A percentile compares a stretch with the other conserved stretches of the same genome.
Evolutionary conservation across 2,329 filamentous ascomycete species (phyloP).

Genomic region (Xylaria sp.): DNA sequence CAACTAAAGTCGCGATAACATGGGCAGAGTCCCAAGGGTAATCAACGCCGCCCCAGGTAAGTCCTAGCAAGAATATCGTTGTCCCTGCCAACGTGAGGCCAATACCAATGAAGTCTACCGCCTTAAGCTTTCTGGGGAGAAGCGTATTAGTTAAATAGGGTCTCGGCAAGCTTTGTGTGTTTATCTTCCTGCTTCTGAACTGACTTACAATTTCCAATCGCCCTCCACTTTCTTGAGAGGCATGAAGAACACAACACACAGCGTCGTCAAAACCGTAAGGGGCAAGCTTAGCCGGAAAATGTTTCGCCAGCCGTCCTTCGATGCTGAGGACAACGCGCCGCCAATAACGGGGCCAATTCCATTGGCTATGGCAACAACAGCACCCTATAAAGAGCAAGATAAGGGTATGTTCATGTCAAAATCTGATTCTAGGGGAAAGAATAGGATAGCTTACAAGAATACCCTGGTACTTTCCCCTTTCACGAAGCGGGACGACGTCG

Average conservation of each 20-base stretch:
- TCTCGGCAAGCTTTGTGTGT: neutral
- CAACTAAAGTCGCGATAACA: constrained; percentile 63
- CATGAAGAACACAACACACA: constrained; percentile 64
- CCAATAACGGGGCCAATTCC: constrained; percentile 54
- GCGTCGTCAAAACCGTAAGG: constrained; percentile 58
- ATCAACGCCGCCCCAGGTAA: neutral
- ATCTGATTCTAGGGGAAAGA: neutral
- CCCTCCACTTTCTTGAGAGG: constrained; percentile 64
- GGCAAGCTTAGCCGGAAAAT: constrained; percentile 66
- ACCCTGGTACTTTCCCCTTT: neutral
- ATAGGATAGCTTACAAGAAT: neutral
- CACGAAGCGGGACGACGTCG: neutral
- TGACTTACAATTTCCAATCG: constrained; percentile 57
- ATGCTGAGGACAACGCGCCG: constrained; percentile 59
- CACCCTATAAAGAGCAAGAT: neutral
- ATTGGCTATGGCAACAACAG: neutral
- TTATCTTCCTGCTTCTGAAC: neutral
- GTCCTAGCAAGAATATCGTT: neutral
- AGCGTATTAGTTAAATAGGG: neutral
- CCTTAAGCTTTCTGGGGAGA: neutral
- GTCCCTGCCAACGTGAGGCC: neutral
- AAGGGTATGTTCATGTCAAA: neutral
- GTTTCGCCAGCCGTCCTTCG: constrained; percentile 61
- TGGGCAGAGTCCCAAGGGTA: constrained; percentile 47
- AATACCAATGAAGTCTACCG: neutral